These are phyloP conservation scores for Venturia carpophila DNA, from an alignment of 2,329 filamentous ascomycete genomes.

Conservation along the genomic window DNA sequence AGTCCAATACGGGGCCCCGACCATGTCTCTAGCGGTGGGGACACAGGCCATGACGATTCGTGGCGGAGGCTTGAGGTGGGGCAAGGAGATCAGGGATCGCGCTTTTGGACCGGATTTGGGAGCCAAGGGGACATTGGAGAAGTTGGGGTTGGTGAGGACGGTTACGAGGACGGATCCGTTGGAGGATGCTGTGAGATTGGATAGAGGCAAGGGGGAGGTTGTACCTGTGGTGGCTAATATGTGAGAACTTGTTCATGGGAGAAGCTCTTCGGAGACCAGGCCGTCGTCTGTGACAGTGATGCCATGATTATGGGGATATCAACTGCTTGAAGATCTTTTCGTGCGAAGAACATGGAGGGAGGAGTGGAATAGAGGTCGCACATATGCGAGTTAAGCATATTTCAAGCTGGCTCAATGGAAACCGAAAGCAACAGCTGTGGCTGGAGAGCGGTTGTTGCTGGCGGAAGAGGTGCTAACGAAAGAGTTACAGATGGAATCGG, in stretches of 20 bases:
- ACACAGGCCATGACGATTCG: slow-evolving; percentile 17
- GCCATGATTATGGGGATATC: too few relatives aligned
- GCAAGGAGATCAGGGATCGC: slow-evolving; percentile 14
- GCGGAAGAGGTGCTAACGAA: too few relatives aligned
- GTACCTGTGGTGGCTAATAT: not conserved
- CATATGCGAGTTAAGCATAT: too few relatives aligned
- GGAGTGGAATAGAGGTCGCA: too few relatives aligned
- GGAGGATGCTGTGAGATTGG: slow-evolving; percentile 4
- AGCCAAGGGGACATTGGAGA: slow-evolving; percentile 17
- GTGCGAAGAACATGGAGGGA: too few relatives aligned
- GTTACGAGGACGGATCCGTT: not conserved
- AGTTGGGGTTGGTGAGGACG: slow-evolving; percentile 7
- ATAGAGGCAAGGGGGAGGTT: not conserved
- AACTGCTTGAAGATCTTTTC: too few relatives aligned
- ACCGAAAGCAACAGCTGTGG: too few relatives aligned
- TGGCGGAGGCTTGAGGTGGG: slow-evolving; percentile 9
- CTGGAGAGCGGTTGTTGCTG: too few relatives aligned
- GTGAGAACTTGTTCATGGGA: not conserved
- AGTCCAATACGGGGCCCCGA: slow-evolving; percentile 6
- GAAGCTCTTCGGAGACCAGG: too few relatives aligned
- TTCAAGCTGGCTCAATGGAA: too few relatives aligned
- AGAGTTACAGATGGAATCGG: too few relatives aligned
- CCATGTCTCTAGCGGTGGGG: slow-evolving; percentile 17
- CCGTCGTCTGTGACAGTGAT: too few relatives aligned
- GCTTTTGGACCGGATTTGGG: slow-evolving; percentile 18